Conservation (phyloP, 2,329 filamentous ascomycete species). For the Monosporascus sp. region DNA sequence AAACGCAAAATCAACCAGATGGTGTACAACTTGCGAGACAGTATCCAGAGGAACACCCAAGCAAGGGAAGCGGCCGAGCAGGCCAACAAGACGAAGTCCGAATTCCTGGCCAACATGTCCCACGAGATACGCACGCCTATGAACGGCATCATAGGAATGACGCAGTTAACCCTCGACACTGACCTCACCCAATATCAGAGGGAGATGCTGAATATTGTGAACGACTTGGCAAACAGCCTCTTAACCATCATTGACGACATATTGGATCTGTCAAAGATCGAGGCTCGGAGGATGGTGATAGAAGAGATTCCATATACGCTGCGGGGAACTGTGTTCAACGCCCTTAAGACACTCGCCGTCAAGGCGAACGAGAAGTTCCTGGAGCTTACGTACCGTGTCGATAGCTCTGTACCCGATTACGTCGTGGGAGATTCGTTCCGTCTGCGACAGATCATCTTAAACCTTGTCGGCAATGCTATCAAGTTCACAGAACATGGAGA, state of each 20-base stretch:
- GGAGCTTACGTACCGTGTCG: conserved; percentile 88
- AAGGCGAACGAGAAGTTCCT: conserved; percentile 95
- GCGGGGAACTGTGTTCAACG: conserved; percentile 92
- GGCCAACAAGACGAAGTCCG: conserved; percentile 96
- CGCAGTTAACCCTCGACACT: conserved; percentile 89
- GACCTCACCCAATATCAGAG: conserved; percentile 91
- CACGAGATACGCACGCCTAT: conserved; percentile 97
- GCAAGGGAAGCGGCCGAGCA: conserved; percentile 93
- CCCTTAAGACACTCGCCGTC: conserved; percentile 91
- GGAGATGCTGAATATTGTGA: conserved; percentile 98
- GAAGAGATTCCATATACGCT: conserved; percentile 96
- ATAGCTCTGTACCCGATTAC: conserved; percentile 89
- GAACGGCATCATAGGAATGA: conserved; percentile 98
- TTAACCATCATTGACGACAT: conserved; percentile 93
- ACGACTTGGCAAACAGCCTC: conserved; percentile 91
- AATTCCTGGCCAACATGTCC: conserved; percentile 98
- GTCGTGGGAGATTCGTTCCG: conserved; percentile 96
- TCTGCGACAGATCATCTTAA: conserved; percentile 91
- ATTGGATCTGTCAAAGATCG: conserved; percentile 72
- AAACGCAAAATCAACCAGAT: conserved; percentile 99
- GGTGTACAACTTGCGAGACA: conserved; percentile 92
- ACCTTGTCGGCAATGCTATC: conserved; percentile 95
- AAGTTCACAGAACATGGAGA: conserved; percentile 98
- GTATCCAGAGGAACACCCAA: conserved; percentile 93
- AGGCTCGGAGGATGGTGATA: conserved; percentile 96